These are phyloP conservation scores for Pholiota conissans DNA, from an alignment of 768 basidiomycete species.

Conservation along the genomic window DNA sequence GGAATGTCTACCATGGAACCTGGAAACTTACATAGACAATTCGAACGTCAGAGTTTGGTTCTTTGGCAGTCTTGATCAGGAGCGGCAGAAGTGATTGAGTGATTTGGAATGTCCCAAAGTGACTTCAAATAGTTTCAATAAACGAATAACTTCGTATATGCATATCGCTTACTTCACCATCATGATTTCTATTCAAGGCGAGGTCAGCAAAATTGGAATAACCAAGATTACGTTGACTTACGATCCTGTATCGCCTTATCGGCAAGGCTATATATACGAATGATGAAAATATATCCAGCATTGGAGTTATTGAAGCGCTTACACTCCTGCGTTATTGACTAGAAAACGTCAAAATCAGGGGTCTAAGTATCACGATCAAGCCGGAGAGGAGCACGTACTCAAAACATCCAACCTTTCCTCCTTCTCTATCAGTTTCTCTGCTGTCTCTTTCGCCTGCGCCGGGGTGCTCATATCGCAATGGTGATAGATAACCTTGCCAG, in stretches of 20 bases:
- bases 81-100: conserved; percentile 27
- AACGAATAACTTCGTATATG: not conserved
- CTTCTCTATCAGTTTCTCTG: conserved; percentile 39
- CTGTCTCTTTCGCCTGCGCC: conserved; percentile 37
- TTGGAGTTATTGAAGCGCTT: not conserved
- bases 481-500: conserved; percentile 42
- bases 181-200: not conserved
- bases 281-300: not conserved
- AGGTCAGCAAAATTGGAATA: not conserved
- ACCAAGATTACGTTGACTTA: not conserved
- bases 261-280: conserved; percentile 1
- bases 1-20: not conserved
- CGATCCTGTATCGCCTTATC: not conserved
- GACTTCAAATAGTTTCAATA: conserved; percentile 2
- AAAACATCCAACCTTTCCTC: conserved; percentile 51
- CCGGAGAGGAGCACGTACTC: conserved; percentile 28
- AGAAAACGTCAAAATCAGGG: not conserved
- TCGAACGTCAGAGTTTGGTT: conserved; percentile 27
- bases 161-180: conserved; percentile 5
- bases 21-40: conserved; percentile 24
- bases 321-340: conserved; percentile 18
- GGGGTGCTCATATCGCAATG: conserved; percentile 47
- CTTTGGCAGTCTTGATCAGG: conserved; percentile 24
- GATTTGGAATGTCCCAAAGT: conserved; percentile 25
- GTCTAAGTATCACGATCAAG: no score